Evolutionary conservation across 805 yeast genomes (phyloP).

Genomic region (Wickerhamomyces canadensis): DNA sequence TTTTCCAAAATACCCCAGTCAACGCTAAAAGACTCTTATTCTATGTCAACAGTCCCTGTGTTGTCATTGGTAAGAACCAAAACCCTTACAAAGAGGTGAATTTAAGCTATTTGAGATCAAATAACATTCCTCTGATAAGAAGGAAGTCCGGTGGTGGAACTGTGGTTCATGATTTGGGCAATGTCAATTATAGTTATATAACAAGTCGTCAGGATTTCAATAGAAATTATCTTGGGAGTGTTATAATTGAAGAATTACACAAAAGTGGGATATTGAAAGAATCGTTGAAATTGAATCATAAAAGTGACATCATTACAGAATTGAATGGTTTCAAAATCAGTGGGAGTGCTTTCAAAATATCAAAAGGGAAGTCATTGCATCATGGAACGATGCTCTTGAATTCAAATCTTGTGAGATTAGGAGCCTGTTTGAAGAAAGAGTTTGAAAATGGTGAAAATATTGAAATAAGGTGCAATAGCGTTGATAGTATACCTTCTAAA

Average conservation of each 20-base stretch:
- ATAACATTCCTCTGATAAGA: slow-evolving; percentile 63
- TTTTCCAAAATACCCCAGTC: slow-evolving; percentile 61
- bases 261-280: slow-evolving; percentile 1
- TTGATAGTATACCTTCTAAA: slow-evolving; percentile 76
- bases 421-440: slow-evolving; percentile 48
- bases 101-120: slow-evolving; percentile 42
- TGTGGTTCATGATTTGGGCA: slow-evolving; percentile 90
- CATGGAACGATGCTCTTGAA: slow-evolving; percentile 92
- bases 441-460: slow-evolving; percentile 33
- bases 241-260: slow-evolving; percentile 35
- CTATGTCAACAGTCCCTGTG: slow-evolving; percentile 76
- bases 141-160: slow-evolving; percentile 94
- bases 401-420: slow-evolving; percentile 55
- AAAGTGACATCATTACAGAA: slow-evolving; percentile 72
- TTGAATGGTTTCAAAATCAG: slow-evolving; percentile 56
- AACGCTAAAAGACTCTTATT: slow-evolving; percentile 53
- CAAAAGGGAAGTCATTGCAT: slow-evolving; percentile 79
- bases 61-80: slow-evolving; percentile 95
- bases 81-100: slow-evolving; percentile 89
- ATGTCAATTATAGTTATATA: slow-evolving; percentile 80
- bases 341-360: slow-evolving; percentile 89
- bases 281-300: slow-evolving; percentile 48
- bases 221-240: slow-evolving; percentile 31
- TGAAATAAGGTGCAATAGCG: slow-evolving; percentile 38
- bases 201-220: slow-evolving; percentile 61